These are phyloP conservation scores for Eucalyptus pauciflora DNA, from an alignment of 345 rosid species.

Conservation along the genomic window DNA sequence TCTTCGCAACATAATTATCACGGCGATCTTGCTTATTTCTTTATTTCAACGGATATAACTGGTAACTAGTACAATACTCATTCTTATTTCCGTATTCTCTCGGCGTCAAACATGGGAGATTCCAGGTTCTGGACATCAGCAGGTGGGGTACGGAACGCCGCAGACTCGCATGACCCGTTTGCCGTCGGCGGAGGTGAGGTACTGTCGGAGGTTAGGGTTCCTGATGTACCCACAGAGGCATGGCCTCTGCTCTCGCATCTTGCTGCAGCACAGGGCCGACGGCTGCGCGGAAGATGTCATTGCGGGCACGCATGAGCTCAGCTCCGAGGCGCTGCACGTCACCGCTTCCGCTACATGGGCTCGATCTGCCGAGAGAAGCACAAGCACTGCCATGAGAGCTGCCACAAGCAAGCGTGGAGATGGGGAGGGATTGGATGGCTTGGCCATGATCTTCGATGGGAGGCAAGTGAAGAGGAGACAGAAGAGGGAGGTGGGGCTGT, in stretches of 20 bases:
- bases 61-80: neutral
- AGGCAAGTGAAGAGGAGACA: neutral
- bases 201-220: conserved; percentile 26
- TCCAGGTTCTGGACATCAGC: conserved; percentile 3
- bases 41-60: neutral
- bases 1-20: neutral
- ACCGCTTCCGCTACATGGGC: conserved; percentile 17
- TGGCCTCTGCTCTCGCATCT: conserved; percentile 41
- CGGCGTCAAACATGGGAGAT: neutral
- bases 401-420: neutral
- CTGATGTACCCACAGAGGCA: conserved; percentile 51
- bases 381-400: neutral
- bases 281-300: conserved; percentile 22
- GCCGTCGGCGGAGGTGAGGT: conserved; percentile 28
- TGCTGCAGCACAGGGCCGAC: conserved; percentile 33
- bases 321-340: conserved; percentile 30
- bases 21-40: neutral
- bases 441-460: neutral
- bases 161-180: conserved; percentile 17
- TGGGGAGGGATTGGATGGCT: neutral
- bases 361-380: neutral
- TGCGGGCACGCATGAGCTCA: conserved; percentile 37
- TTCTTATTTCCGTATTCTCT: neutral
- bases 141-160: conserved; percentile 32
- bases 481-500: neutral